These are phyloP conservation scores for Venturia pyrina DNA, from an alignment of 2,329 filamentous ascomycete genomes.

Conservation along the genomic window DNA sequence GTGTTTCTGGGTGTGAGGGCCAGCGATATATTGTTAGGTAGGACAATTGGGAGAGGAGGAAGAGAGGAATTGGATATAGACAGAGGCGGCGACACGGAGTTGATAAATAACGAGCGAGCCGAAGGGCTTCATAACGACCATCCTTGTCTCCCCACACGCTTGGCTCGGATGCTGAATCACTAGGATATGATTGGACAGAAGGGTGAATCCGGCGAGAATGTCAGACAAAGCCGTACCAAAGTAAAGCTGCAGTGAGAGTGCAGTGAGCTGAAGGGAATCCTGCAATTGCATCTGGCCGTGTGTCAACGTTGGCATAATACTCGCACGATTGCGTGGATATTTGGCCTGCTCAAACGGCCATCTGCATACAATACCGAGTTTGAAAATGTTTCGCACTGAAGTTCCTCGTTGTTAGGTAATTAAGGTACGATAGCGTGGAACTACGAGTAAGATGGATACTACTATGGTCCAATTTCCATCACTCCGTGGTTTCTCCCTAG, in stretches of 20 bases:
- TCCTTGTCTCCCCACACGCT: not conserved
- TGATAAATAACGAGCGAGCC: not conserved
- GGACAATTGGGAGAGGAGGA: not conserved
- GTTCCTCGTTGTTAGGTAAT: not conserved
- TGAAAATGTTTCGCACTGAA: not conserved
- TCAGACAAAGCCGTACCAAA: not conserved
- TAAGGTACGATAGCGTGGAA: not conserved
- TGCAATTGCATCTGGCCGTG: not conserved
- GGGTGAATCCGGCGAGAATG: not conserved
- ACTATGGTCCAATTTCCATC: not conserved
- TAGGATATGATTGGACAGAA: not conserved
- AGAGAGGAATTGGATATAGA: not conserved
- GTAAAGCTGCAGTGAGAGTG: not conserved
- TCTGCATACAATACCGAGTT: not conserved
- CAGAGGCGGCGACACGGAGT: not conserved
- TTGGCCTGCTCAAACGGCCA: not conserved
- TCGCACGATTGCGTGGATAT: not conserved
- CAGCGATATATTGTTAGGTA: not conserved
- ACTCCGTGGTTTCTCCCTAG: not conserved
- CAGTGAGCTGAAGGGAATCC: not conserved
- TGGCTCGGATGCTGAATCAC: not conserved
- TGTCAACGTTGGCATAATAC: not conserved
- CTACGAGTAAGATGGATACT: not conserved
- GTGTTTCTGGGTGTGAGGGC: not conserved
- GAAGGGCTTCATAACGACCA: not conserved